Base-by-base conservation (phyloP, 306 rosid genomes). In the Inga laurina region DNA sequence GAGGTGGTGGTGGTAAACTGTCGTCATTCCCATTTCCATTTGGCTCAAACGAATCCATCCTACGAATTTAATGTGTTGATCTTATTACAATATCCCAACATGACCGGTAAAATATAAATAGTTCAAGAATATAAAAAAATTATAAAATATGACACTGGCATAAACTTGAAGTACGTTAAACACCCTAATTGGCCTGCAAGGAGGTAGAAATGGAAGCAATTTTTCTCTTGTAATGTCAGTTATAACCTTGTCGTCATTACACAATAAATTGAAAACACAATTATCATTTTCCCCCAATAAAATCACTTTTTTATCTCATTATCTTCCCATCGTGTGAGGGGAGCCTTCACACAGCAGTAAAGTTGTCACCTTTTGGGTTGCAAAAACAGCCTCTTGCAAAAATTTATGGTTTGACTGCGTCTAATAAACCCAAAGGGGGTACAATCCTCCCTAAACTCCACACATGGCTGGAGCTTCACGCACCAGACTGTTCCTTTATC, bases 1-100 rank as follows among this genome's bases (percentile, higher is more conserved):
- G 76, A 14, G 76, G 76, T 72, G 76, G 98, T 24, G 98, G 99
- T 0, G 97, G 97, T 84, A 95, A 76, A 0, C 79, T 67, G n/a
- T 76, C 89, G 10, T 84, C 92, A 72, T 52, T 83, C 35, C 84
- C 88, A 73, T 89, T 86, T 51, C 92, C 97, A 71, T 91, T 89
- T 6, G 82, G 86, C 76, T 93, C 97, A 35, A 81, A 51, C 0
- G 73, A 89, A 88, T 89, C 91, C 99, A 96, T 80, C 77, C 89
- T 85, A 32, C 7, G 5, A 35, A 79, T 22, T 27, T 27, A 14
- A 76, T 8, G 2, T 41, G 16, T 8, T 41, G 24, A 59, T 35
- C 2, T 6, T 76, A 39, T 57, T 49, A 54, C 41, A 11, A 18
- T 8, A 18, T 54, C 3, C 19, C 10, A 43, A 72, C 9, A 80